Evolutionary conservation across 768 basidiomycete genomes (phyloP).

Genomic region (Tremella mesenterica): DNA sequence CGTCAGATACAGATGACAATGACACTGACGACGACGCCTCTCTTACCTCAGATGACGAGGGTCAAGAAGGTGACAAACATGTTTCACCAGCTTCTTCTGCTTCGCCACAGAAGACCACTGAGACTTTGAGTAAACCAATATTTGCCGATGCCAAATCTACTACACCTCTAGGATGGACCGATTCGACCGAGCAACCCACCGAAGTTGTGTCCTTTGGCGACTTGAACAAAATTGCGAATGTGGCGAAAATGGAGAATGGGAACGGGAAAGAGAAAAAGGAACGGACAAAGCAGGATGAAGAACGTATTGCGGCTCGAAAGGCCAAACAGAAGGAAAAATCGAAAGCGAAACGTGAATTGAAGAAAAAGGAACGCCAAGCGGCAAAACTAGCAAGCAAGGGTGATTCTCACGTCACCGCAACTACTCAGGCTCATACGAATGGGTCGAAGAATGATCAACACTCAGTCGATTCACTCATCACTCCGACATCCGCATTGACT

Average conservation of each 20-base stretch:
- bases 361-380: conserved; percentile 7
- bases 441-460: neutral
- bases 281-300: conserved; percentile 23
- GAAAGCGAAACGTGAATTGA: conserved; percentile 14
- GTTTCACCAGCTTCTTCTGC: neutral
- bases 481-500: conserved; percentile 12
- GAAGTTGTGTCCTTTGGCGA: conserved; percentile 11
- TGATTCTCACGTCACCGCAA: neutral
- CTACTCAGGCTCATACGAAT: neutral
- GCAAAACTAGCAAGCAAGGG: neutral
- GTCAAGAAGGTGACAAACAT: conserved; percentile 7
- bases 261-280: conserved; percentile 15
- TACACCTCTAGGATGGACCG: conserved; percentile 14
- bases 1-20: conserved; percentile 8
- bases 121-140: neutral
- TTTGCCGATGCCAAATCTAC: conserved; percentile 10
- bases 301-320: conserved; percentile 15
- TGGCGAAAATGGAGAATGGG: conserved; percentile 2
- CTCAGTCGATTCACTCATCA: conserved; percentile 3
- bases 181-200: conserved; percentile 1
- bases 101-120: neutral
- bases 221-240: neutral
- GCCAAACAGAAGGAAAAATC: conserved; percentile 20
- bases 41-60: conserved; percentile 8
- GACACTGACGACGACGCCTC: conserved; percentile 7